Conservation (phyloP, 306 rosid species). For the Malus sieversii region DNA sequence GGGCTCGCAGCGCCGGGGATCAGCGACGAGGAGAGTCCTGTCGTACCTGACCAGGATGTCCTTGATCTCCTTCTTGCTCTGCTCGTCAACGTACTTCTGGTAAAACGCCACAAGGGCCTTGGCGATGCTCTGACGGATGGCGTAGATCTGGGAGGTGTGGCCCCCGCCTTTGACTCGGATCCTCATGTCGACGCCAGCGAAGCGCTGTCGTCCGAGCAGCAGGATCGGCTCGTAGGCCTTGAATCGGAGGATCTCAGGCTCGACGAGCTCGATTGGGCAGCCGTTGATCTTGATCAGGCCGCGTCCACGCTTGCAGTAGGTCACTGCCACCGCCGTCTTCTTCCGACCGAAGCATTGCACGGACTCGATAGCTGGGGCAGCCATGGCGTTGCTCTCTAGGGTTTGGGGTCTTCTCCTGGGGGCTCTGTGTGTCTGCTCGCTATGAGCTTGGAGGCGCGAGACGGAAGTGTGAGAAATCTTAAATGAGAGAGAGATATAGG, state of each 20-base stretch:
- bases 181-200: slow-evolving; percentile 48
- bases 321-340: slow-evolving; percentile 51
- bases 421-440: background rate
- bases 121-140: slow-evolving; percentile 52
- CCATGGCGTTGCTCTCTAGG: slow-evolving; percentile 17
- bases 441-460: background rate
- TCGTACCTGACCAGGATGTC: slow-evolving; percentile 41
- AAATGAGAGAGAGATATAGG: slow-evolving; percentile 2
- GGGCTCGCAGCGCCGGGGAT: slow-evolving; percentile 54
- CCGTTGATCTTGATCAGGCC: slow-evolving; percentile 54
- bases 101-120: slow-evolving; percentile 46
- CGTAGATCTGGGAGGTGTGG: slow-evolving; percentile 50
- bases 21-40: slow-evolving; percentile 41
- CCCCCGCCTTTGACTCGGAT: slow-evolving; percentile 51
- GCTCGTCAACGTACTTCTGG: slow-evolving; percentile 51
- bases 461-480: background rate
- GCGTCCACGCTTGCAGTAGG: slow-evolving; percentile 45
- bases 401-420: background rate
- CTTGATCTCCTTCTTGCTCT: slow-evolving; percentile 48
- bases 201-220: slow-evolving; percentile 41
- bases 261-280: slow-evolving; percentile 42
- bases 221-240: slow-evolving; percentile 49
- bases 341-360: slow-evolving; percentile 50
- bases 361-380: slow-evolving; percentile 21
- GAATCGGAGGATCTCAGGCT: slow-evolving; percentile 50